Evolutionary conservation across 208 protist genomes (phyloP), one percentile per base, ranked within the genome.

Genomic region (Leishmania tropica): DNA sequence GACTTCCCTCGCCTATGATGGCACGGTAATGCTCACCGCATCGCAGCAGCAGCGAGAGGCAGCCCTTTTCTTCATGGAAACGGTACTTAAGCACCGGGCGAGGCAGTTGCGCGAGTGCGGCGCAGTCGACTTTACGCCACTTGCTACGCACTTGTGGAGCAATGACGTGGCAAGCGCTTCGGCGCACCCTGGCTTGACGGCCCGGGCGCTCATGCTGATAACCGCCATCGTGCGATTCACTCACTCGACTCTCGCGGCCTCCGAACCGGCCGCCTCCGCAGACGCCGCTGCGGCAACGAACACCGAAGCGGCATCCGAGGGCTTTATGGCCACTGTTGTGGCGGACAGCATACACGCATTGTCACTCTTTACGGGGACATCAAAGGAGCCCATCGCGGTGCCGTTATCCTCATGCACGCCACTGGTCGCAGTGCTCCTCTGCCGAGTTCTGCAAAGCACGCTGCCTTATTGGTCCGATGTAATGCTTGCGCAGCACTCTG

Each of bases 61-160:
- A 47, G 78, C 76, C 3, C 81, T 96, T 24, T 92, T 96, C 73
- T 79, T 90, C 24, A 82, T 94, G 72, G 86, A 93, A 42, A 51
- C 48, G 68, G 83, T 87, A 7, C 62, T 96, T 37, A 79, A 76
- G 28, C 77, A 81, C 68, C 87, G 81, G 75, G 37, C 79, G 54
- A 70, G 54, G 17, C 64, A 83, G 56, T 67, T 89, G 68, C 71
- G 82, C 7, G 75, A 70, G 72, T 89, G 85, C 62, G 87, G 88
- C n/a, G 81, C 75, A 53, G 79, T 83, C 1, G 87, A 89, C 78
- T 88, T 89, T 51, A 71, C 64, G 40, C 85, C 75, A 19, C 74
- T 94, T 21, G 77, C 82, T 11, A 48, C 84, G 53, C 81, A 89
- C 72, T 76, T 88, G 62, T 77, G 93, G 79, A 48, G 84, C 42